Conservation (phyloP, 306 rosid genomes). For the Astragalus membranaceus region DNA sequence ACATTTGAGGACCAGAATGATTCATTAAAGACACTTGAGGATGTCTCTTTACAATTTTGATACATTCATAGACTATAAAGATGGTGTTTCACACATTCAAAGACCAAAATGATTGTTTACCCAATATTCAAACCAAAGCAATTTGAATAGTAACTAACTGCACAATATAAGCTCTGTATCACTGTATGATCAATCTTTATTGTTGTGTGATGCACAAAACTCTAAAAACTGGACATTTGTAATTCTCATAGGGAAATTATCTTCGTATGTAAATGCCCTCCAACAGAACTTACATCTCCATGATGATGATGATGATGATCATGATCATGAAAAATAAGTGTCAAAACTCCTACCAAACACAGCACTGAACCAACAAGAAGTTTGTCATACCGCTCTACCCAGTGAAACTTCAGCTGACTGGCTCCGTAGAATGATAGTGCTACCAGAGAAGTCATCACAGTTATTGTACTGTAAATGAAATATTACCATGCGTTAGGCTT, state of each 20-base stretch:
- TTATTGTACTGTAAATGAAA: slow-evolving; percentile 59
- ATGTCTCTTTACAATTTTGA: no score
- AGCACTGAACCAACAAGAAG: slow-evolving; percentile 73
- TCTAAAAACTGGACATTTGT: neutral
- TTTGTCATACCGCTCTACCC: slow-evolving; percentile 82
- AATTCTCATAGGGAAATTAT: slow-evolving; percentile 30
- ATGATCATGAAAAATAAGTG: slow-evolving; percentile 55
- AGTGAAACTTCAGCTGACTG: slow-evolving; percentile 76
- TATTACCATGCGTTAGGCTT: neutral
- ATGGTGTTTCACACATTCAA: no score
- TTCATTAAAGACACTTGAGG: no score
- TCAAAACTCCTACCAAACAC: slow-evolving; percentile 66
- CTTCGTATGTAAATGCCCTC: slow-evolving; percentile 52
- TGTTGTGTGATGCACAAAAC: neutral
- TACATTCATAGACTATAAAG: no score
- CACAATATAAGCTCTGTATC: neutral
- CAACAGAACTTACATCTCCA: slow-evolving; percentile 35
- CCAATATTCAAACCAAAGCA: neutral
- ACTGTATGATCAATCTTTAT: neutral
- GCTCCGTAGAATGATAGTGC: slow-evolving; percentile 81
- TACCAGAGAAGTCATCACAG: slow-evolving; percentile 78
- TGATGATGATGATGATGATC: slow-evolving; percentile 51
- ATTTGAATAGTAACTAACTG: neutral
- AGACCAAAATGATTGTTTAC: no score
- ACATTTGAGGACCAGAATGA: no score